phyloP scores from a whole-genome alignment of 768 basidiomycete genomes.

The Russula earlei region DNA sequence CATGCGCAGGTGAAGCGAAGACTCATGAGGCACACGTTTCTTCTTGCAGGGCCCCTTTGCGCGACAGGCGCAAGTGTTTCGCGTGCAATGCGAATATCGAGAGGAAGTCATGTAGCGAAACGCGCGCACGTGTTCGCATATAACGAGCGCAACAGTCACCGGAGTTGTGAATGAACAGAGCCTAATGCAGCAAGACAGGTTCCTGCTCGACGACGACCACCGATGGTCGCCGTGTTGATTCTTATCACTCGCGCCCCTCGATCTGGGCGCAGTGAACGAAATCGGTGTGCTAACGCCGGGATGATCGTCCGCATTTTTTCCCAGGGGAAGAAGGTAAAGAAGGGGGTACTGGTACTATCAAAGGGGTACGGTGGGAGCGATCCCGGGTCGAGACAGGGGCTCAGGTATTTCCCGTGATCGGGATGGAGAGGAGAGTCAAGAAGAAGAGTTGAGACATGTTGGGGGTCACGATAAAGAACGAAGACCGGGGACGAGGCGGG shows the following conservation, averaged over 20 bases:
- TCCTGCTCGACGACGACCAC: background rate
- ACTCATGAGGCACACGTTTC: background rate
- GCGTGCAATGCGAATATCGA: background rate
- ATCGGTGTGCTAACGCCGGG: background rate
- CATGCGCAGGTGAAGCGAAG: background rate
- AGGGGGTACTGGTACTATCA: background rate
- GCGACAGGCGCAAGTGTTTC: background rate
- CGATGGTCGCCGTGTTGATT: background rate
- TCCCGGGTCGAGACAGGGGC: background rate
- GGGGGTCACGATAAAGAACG: background rate
- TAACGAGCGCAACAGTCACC: background rate
- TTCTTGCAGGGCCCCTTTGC: background rate
- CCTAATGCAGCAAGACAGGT: background rate
- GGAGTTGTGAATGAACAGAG: background rate
- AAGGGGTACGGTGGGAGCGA: background rate
- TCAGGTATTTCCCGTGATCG: background rate
- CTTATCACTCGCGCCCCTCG: background rate
- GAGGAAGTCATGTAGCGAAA: background rate
- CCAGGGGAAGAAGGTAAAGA: background rate
- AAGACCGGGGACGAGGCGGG: constrained; percentile 3
- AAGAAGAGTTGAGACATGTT: background rate
- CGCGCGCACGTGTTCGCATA: background rate
- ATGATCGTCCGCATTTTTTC: constrained; percentile 6
- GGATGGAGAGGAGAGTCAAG: background rate
- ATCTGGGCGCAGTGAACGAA: background rate